Conservation (phyloP, 257 asterid species). For the Solanum boliviense region DNA sequence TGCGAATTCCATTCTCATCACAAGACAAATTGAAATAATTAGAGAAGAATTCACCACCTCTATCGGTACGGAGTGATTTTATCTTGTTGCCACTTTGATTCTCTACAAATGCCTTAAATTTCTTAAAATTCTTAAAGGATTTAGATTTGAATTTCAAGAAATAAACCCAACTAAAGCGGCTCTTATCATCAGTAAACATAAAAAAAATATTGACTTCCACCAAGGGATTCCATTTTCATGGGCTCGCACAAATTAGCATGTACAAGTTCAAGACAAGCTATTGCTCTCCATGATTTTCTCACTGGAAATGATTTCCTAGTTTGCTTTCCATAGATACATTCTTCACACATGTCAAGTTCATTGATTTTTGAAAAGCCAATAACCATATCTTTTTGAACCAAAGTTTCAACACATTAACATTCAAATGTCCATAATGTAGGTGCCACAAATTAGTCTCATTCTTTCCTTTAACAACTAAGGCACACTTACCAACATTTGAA, state of each 20-base stretch:
- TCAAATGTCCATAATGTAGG: not conserved
- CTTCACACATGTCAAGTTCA: not conserved
- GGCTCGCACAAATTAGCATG: not conserved
- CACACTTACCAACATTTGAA: not conserved
- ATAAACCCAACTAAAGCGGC: slow-evolving; percentile 1
- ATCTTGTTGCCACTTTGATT: not conserved
- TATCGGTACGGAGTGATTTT: not conserved
- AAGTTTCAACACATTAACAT: not conserved
- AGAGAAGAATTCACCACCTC: slow-evolving; percentile 11
- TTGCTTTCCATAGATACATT: not conserved
- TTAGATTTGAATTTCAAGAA: not conserved
- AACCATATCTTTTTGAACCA: slow-evolving; percentile 8
- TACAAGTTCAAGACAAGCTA: not conserved
- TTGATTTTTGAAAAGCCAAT: not conserved
- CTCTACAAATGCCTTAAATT: slow-evolving; percentile 2
- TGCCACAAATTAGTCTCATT: not conserved
- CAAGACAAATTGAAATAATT: not conserved
- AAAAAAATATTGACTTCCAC: not conserved
- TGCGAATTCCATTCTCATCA: not conserved
- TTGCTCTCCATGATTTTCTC: slow-evolving; percentile 5
- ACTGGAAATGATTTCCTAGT: not conserved
- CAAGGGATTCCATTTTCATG: not conserved
- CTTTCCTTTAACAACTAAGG: not conserved
- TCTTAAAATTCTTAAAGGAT: not conserved
- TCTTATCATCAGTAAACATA: slow-evolving; percentile 2